These are phyloP conservation scores for Pelargonium fulgidum DNA, from an alignment of 441 rosid genomes.

Conservation along the genomic window DNA sequence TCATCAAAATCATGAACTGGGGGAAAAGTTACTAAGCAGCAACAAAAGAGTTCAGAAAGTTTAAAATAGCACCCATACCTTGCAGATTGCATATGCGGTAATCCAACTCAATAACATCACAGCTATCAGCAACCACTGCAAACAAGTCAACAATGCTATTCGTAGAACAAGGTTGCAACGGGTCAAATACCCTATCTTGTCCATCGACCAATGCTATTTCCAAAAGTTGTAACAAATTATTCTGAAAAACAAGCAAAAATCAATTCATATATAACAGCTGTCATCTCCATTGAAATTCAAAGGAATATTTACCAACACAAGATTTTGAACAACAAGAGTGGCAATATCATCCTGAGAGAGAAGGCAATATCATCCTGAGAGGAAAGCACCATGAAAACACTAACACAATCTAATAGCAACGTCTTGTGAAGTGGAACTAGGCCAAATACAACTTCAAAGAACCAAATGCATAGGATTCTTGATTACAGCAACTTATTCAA, in stretches of 20 bases:
- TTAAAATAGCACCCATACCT: conserved; percentile 44
- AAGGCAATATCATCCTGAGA: conserved; percentile 4
- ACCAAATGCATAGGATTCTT: not conserved
- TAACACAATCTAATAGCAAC: not conserved
- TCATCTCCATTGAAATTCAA: conserved; percentile 9
- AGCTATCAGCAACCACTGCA: conserved; percentile 41
- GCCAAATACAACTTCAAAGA: not conserved
- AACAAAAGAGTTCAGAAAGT: conserved; percentile 13
- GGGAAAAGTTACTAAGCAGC: conserved; percentile 17
- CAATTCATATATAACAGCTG: conserved; percentile 20
- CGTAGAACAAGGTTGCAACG: conserved; percentile 40
- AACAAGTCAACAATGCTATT: conserved; percentile 54
- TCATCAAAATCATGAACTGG: not conserved
- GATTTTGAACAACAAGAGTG: not conserved
- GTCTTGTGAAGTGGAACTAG: not conserved
- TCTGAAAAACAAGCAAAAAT: conserved; percentile 42
- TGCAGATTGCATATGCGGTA: conserved; percentile 55
- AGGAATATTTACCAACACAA: not conserved
- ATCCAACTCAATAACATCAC: conserved; percentile 39
- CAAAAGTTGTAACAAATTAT: conserved; percentile 50
- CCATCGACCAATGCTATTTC: conserved; percentile 72
- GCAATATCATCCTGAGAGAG: not conserved
- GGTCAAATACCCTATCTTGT: conserved; percentile 47
- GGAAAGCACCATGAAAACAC: not conserved
- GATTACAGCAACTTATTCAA: conserved; percentile 6